phyloP scores from a whole-genome alignment of 768 basidiomycete species.

The Tremella fuciformis region DNA sequence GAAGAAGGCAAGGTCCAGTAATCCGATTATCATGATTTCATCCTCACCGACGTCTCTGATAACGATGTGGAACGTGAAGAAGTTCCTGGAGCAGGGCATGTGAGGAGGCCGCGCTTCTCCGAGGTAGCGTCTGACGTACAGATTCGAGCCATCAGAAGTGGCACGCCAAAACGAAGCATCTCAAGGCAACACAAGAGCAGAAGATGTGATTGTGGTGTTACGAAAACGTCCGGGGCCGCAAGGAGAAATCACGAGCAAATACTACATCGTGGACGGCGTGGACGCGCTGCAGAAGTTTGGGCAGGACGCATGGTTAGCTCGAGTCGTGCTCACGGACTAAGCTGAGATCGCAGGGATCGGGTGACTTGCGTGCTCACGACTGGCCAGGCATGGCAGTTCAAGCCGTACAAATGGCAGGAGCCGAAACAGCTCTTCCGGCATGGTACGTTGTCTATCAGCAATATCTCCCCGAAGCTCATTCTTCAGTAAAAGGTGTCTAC shows the following conservation, averaged over 20 bases:
- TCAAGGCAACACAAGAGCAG: conserved; percentile 34
- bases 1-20: conserved; percentile 61
- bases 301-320: conserved; percentile 74
- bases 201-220: conserved; percentile 40
- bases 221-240: conserved; percentile 38
- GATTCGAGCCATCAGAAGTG: conserved; percentile 43
- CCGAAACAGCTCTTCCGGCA: conserved; percentile 89
- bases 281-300: conserved; percentile 86
- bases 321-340: not conserved
- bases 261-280: conserved; percentile 85
- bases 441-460: conserved; percentile 56
- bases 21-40: conserved; percentile 96
- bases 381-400: conserved; percentile 97
- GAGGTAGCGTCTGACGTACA: conserved; percentile 11
- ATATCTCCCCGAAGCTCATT: not conserved
- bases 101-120: conserved; percentile 52
- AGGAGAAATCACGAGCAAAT: conserved; percentile 56
- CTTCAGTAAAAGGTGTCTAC: conserved; percentile 86
- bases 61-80: conserved; percentile 96
- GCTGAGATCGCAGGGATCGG: conserved; percentile 61
- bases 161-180: conserved; percentile 36
- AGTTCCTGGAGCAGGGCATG: conserved; percentile 85
- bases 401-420: conserved; percentile 94
- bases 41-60: conserved; percentile 91
- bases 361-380: conserved; percentile 98